Conservation (phyloP, 1,284 basidiomycete species). For the Pisolithus thermaeus region DNA sequence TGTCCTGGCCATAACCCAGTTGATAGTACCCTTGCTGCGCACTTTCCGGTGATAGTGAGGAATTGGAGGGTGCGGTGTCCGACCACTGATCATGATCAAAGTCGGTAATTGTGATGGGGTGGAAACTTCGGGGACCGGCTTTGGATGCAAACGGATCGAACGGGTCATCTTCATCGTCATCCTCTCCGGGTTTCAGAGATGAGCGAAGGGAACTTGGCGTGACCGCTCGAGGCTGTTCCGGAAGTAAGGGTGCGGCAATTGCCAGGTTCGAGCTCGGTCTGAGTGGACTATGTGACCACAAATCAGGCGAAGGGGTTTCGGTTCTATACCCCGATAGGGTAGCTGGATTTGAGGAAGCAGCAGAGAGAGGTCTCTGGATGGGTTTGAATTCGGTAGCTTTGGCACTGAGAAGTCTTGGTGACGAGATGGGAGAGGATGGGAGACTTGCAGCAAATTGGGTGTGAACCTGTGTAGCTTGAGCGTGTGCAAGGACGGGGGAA, state of each 20-base stretch:
- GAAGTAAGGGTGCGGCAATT: conserved; percentile 81
- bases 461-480: conserved; percentile 41
- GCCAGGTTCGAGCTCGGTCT: conserved; percentile 79
- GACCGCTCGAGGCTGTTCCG: conserved; percentile 51
- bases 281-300: conserved; percentile 72
- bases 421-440: conserved; percentile 55
- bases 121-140: conserved; percentile 47
- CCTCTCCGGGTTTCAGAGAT: conserved; percentile 49
- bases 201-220: conserved; percentile 50
- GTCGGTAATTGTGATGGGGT: conserved; percentile 54
- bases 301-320: conserved; percentile 74
- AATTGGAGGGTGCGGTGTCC: conserved; percentile 35
- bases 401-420: conserved; percentile 57
- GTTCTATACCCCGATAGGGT: conserved; percentile 50
- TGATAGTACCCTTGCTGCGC: conserved; percentile 27
- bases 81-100: conserved; percentile 64
- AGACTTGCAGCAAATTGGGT: conserved; percentile 68
- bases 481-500: conserved; percentile 62
- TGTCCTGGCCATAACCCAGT: conserved; percentile 31
- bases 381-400: conserved; percentile 66
- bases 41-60: conserved; percentile 44
- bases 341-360: conserved; percentile 60
- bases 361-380: conserved; percentile 69
- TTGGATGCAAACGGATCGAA: conserved; percentile 67
- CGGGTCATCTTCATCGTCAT: conserved; percentile 64